Conservation (phyloP, 192 early-diverging fungal species). For the Umbelopsis isabellina region DNA sequence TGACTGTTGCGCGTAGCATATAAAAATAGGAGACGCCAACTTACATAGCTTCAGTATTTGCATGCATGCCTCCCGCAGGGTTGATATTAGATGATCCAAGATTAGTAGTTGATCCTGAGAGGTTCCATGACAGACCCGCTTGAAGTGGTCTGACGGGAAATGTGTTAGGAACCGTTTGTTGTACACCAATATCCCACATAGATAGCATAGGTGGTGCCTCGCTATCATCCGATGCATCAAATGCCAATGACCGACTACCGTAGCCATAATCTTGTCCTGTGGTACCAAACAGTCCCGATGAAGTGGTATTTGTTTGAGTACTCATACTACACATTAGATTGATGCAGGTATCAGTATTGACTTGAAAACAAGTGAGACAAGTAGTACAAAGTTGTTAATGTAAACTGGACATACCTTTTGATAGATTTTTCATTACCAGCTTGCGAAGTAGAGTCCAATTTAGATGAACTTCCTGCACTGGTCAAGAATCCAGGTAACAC, state of each 20-base stretch:
- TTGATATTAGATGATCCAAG: background rate
- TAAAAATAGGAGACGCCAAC: background rate
- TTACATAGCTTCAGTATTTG: background rate
- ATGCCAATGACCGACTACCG: background rate
- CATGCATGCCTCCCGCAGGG: background rate
- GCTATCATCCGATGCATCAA: conserved; percentile 18
- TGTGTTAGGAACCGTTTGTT: background rate
- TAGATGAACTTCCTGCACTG: background rate
- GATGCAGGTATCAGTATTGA: too few relatives aligned
- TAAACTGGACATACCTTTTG: background rate
- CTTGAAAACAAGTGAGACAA: too few relatives aligned
- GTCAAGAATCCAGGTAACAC: conserved; percentile 11
- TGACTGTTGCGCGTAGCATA: background rate
- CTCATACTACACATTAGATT: background rate
- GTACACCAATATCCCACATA: conserved; percentile 18
- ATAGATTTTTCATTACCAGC: background rate
- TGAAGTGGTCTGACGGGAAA: background rate
- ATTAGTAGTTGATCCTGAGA: background rate
- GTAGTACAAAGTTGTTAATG: background rate
- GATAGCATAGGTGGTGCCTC: conserved; percentile 15
- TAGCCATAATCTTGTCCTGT: conserved; percentile 18
- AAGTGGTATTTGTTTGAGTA: background rate
- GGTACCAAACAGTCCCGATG: background rate
- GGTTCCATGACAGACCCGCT: background rate
- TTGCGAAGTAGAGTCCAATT: background rate